These are phyloP conservation scores for Aspergillus diversus DNA, from an alignment of 495 filamentous ascomycete genomes.

Conservation along the genomic window DNA sequence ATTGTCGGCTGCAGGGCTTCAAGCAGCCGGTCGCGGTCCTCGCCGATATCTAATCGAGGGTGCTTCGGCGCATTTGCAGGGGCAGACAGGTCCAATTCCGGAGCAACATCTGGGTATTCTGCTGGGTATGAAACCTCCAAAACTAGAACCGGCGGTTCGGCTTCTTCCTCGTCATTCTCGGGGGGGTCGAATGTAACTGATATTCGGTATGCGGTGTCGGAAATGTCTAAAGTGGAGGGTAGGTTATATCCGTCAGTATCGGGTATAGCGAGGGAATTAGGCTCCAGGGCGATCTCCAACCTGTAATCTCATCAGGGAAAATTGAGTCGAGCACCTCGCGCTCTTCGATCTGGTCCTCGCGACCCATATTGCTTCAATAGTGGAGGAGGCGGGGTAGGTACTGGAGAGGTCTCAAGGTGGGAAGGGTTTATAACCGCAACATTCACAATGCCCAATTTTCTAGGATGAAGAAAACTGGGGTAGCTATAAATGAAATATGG, in stretches of 20 bases:
- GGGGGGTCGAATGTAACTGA: slow-evolving; percentile 75
- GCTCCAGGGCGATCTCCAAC: slow-evolving; percentile 41
- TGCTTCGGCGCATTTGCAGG: slow-evolving; percentile 71
- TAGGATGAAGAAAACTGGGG: neutral
- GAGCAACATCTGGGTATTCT: slow-evolving; percentile 84
- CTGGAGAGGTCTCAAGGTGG: neutral
- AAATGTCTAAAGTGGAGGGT: slow-evolving; percentile 50
- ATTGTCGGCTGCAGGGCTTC: slow-evolving; percentile 68
- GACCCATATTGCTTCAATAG: slow-evolving; percentile 67
- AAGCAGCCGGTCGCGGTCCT: slow-evolving; percentile 74
- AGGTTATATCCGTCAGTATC: slow-evolving; percentile 3
- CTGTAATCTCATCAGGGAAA: slow-evolving; percentile 96
- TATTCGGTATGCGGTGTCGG: slow-evolving; percentile 83
- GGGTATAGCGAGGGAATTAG: neutral
- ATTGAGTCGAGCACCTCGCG: slow-evolving; percentile 97
- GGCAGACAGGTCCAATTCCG: slow-evolving; percentile 72
- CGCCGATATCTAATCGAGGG: slow-evolving; percentile 61
- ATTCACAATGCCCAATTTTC: neutral
- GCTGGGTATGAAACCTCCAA: slow-evolving; percentile 85
- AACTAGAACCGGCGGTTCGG: slow-evolving; percentile 58
- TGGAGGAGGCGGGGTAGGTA: neutral
- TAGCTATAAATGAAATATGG: neutral
- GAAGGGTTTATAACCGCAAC: neutral
- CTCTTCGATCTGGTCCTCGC: slow-evolving; percentile 93
- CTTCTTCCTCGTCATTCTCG: slow-evolving; percentile 60